Base-by-base conservation (phyloP, 2,329 filamentous ascomycete genomes). In the Pseudovirgaria hyperparasitica region DNA sequence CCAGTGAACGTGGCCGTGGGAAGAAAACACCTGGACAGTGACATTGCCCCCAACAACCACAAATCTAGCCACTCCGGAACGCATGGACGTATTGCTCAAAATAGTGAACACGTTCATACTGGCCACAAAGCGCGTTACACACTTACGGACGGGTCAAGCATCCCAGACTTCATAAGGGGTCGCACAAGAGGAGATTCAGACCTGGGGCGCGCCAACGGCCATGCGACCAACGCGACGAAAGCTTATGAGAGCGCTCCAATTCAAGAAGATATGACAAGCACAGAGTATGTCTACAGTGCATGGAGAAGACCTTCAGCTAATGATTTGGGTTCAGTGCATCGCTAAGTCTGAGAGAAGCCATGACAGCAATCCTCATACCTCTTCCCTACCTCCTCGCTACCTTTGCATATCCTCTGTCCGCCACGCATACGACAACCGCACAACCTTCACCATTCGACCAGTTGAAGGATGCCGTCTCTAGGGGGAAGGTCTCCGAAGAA, bases 311-410 rank as follows among this genome's bases (percentile, higher is more conserved):
- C 7, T 8, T 27, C 28, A 37, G 25, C 19, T 27, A 33, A 26
- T 10, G 26, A 15, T 20, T 19, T 30, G 21, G 22, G 12, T 9
- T 17, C 7, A n/a, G 14, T n/a, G 48, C 48, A 27, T 48, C 43
- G 39, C 30, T 49, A 4, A 36, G 43, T 28, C 56, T 62, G 10
- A 49, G 56, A 15, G 65, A 70, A 41, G 46, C 60, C 5, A 34
- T 68, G 30, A 63, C 63, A 5, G 64, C 63, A 14, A 37, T 67
- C 28, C 47, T 71, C 16, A 48, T 67, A 15, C 60, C 62, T 6
- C 46, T 66, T 15, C 63, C 63, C 5, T 65, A 55, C 31, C 37
- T 65, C 28, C 47, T 66, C 27, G 59, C 58, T 5, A 59, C 60
- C 5, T 42, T 61, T 10, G 58, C 58, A 29, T 63, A 60, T 34